phyloP scores from a whole-genome alignment of 352 stramenopile species.

The Proteromonas lacertae region DNA sequence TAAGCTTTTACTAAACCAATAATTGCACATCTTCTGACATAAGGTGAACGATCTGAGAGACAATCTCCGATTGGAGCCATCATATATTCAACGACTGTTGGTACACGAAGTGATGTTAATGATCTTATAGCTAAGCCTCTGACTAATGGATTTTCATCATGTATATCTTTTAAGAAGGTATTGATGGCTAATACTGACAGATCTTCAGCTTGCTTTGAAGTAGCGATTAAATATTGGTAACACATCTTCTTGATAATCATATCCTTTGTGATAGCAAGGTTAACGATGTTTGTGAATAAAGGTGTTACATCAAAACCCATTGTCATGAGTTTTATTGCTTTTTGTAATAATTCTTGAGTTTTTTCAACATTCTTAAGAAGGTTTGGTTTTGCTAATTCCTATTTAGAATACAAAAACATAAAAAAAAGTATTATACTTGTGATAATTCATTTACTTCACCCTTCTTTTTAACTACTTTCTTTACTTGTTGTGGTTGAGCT shows the following conservation, averaged over 20 bases:
- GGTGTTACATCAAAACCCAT: slow-evolving; percentile 94
- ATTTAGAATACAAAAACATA: too few relatives aligned
- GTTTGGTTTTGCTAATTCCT: too few relatives aligned
- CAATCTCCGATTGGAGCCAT: slow-evolving; percentile 34
- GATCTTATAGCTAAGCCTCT: slow-evolving; percentile 77
- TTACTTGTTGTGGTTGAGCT: too few relatives aligned
- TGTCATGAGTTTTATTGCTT: slow-evolving; percentile 99
- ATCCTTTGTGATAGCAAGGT: slow-evolving; percentile 76
- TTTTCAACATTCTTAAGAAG: too few relatives aligned
- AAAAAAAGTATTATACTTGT: too few relatives aligned
- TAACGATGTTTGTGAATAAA: slow-evolving; percentile 97
- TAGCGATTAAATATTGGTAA: slow-evolving; percentile 96
- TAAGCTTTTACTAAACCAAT: slow-evolving; percentile 95
- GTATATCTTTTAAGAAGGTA: slow-evolving; percentile 88
- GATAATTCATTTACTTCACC: slow-evolving; percentile 72
- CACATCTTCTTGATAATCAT: slow-evolving; percentile 99
- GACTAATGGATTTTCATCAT: slow-evolving; percentile 91
- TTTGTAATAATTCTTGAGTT: too few relatives aligned
- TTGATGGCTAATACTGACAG: slow-evolving; percentile 98
- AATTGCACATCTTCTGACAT: slow-evolving; percentile 90
- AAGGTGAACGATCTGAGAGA: slow-evolving; percentile 69
- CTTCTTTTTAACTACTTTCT: slow-evolving; percentile 62
- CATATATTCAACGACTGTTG: slow-evolving; percentile 93
- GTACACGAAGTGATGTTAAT: slow-evolving; percentile 71
- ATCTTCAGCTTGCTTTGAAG: slow-evolving; percentile 86